Percentiles rank a stretch among this genome's conserved stretches.
phyloP scores from a whole-genome alignment of 805 yeast species.

The Dipodascopsis uninucleata region DNA sequence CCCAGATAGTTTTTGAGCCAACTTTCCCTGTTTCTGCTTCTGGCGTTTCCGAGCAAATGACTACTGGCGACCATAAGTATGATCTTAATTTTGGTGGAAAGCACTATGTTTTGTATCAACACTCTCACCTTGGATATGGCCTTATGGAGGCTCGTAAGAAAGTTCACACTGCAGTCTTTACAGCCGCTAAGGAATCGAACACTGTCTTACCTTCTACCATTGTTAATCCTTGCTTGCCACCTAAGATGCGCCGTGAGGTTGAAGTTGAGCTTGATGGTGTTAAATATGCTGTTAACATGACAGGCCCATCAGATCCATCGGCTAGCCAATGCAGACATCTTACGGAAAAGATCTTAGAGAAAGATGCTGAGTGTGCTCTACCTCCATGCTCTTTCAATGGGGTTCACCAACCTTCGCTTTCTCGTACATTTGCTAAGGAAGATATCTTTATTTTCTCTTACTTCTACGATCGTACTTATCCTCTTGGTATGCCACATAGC shows the following conservation, averaged over 20 bases:
- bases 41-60: slow-evolving; percentile 56
- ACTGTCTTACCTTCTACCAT: slow-evolving; percentile 36
- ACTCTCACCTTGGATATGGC: slow-evolving; percentile 93
- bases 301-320: slow-evolving; percentile 60
- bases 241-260: slow-evolving; percentile 58
- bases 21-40: slow-evolving; percentile 43
- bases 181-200: slow-evolving; percentile 25
- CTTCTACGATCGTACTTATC: slow-evolving; percentile 91
- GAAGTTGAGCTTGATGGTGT: slow-evolving; percentile 47
- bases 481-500: slow-evolving; percentile 89
- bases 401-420: slow-evolving; percentile 90
- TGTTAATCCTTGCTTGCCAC: slow-evolving; percentile 84
- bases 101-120: slow-evolving; percentile 80
- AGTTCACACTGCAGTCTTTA: slow-evolving; percentile 64
- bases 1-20: slow-evolving; percentile 98
- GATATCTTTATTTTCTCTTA: slow-evolving; percentile 90
- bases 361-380: slow-evolving; percentile 68
- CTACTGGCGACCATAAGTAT: slow-evolving; percentile 86
- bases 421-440: slow-evolving; percentile 63
- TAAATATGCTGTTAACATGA: slow-evolving; percentile 53
- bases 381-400: slow-evolving; percentile 96
- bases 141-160: slow-evolving; percentile 89
- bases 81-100: slow-evolving; percentile 75
- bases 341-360: slow-evolving; percentile 78
- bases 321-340: slow-evolving; percentile 83